Evolutionary conservation across 2,329 filamentous ascomycete species (phyloP), one percentile per base, ranked within the genome.

Genomic region (Delphinella strobiligena): DNA sequence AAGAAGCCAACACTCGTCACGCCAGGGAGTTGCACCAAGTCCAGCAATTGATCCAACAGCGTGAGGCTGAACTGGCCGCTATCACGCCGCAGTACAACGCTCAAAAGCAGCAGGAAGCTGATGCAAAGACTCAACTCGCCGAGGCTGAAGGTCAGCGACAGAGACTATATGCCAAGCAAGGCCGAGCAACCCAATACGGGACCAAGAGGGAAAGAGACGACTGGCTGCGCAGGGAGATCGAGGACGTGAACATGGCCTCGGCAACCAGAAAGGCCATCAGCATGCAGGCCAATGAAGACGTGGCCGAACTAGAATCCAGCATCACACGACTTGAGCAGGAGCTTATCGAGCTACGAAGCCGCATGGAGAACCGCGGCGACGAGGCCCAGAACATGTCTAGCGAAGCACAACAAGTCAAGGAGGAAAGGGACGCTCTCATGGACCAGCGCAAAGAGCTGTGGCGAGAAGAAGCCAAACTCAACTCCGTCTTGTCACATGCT

Each of bases 131-230:
- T 40, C 76, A 82, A 43, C 69, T 96, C 9, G 81, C 87, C 34
- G 71, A 82, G 36, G 82, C 82, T 0, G 82, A 93, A 52, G 80
- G 80, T 5, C 72, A 75, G 4, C 74, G 84, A 31, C 78, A 82
- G 47, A 79, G 88, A 29, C 72, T 98, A 5, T 85, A 93, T 54
- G 84, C 83, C 37, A 98, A 98, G 60, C 89, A 98, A 61, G 86
- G 82, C 32, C 80, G 89, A 34, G 87, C 82, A 48, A 81, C 82
- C 14, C 82, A 86, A 46, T 98, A 94, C 61, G 82, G 74, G 54
- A 93, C 78, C 58, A 94, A 94, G 65, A 74, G 75, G 7, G 86
- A 96, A 56, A 80, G 93, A 32, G 89, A 98, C 58, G 74, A 76
- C 27, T 95, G 77, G 69, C 67, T 98, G 36, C 77, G 76, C 45